phyloP scores from a whole-genome alignment of 441 rosid genomes.

The Adansonia madagascariensis region DNA sequence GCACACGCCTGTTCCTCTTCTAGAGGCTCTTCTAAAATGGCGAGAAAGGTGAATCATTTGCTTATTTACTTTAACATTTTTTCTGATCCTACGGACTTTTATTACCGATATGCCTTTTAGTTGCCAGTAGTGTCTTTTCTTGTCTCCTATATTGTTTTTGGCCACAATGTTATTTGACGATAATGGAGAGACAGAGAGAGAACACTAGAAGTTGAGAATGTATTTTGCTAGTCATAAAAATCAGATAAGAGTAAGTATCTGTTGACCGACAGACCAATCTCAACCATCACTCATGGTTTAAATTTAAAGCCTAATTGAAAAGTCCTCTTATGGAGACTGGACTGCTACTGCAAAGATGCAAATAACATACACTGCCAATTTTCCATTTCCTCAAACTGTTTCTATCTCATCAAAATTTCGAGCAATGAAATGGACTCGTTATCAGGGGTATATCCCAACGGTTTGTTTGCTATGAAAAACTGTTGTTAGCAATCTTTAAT shows the following conservation, averaged over 20 bases:
- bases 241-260: neutral
- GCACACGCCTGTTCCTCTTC: slow-evolving; percentile 96
- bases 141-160: neutral
- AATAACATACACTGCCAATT: too few species aligned
- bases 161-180: neutral
- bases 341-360: slow-evolving; percentile 1
- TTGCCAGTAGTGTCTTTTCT: neutral
- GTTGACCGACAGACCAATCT: neutral
- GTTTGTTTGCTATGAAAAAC: neutral
- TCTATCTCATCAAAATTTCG: neutral
- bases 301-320: neutral
- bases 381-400: slow-evolving; percentile 8
- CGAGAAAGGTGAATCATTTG: slow-evolving; percentile 68
- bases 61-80: slow-evolving; percentile 11
- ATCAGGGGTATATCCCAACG: neutral
- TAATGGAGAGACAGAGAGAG: slow-evolving; percentile 1
- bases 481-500: neutral
- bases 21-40: slow-evolving; percentile 97
- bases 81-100: neutral
- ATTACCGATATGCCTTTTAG: neutral
- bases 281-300: neutral
- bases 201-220: neutral
- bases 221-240: neutral
- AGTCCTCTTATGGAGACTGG: neutral
- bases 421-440: neutral